phyloP scores from a whole-genome alignment of 495 filamentous ascomycete genomes.

The Corynascus novoguineensis region DNA sequence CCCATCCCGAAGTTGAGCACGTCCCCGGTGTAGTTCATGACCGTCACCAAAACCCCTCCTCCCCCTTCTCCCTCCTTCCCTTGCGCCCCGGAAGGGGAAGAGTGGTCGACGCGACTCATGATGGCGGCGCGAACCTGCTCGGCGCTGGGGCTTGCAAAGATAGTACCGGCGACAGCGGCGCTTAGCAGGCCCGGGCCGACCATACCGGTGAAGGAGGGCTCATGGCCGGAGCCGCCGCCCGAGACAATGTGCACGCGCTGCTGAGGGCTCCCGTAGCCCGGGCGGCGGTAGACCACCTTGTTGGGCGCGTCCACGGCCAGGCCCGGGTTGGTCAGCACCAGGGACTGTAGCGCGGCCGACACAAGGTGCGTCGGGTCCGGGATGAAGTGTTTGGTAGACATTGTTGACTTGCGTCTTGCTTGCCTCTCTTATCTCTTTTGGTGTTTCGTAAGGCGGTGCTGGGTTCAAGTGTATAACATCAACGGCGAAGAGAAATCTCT shows the following conservation, averaged over 20 bases:
- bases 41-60: conserved; percentile 61
- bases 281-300: conserved; percentile 82
- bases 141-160: conserved; percentile 84
- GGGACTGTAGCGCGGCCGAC: conserved; percentile 64
- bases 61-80: not conserved
- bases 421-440: not conserved
- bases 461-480: not conserved
- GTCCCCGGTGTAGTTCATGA: conserved; percentile 75
- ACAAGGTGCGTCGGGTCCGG: conserved; percentile 79
- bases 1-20: conserved; percentile 94
- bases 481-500: too few relatives aligned
- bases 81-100: not conserved
- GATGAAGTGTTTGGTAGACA: conserved; percentile 85
- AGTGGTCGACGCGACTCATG: conserved; percentile 59
- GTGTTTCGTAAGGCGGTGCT: not conserved
- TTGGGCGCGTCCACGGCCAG: conserved; percentile 71
- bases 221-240: conserved; percentile 89
- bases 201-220: conserved; percentile 76
- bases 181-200: conserved; percentile 69
- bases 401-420: conserved; percentile 22
- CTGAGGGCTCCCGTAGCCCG: conserved; percentile 19
- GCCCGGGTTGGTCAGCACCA: conserved; percentile 81
- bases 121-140: conserved; percentile 80
- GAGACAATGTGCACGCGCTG: conserved; percentile 74
- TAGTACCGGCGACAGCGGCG: conserved; percentile 83